Evolutionary conservation across 2,329 filamentous ascomycete genomes (phyloP), one percentile per base, ranked within the genome.

Genomic region (Triangularia setosa): DNA sequence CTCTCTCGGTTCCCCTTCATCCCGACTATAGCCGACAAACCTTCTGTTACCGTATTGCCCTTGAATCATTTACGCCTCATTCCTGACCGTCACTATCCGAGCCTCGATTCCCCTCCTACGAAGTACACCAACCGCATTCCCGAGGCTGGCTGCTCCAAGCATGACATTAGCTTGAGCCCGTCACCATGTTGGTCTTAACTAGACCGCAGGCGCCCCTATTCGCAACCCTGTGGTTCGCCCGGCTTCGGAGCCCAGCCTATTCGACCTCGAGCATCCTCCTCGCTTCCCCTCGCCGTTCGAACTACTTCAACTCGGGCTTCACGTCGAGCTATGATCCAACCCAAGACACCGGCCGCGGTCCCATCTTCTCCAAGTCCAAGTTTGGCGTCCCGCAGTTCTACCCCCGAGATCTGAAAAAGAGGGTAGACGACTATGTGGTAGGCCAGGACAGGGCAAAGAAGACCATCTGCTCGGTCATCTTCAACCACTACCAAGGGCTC

Each of bases 401-500:
- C 62, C 87, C 87, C 1, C 81, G 84, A 64, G 83, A 87, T 70
- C 82, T 99, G 71, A 97, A 98, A 81, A 88, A 92, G 73, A 90
- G 95, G 72, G 87, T 98, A 30, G 95, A 99, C 75, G 91, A 95
- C 74, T 99, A 96, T 75, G 94, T 99, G 1, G 94, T 99, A 3
- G 95, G 94, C 48, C 95, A 99, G 77, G 92, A 97, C 69, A 87
- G 92, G 65, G 93, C 95, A 16, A 95, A 99, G 82, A 96, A 96
- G 77, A 91, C 93, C 14, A 87, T 98, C 68, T 95, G 92, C 68
- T 90, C 94, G 3, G 93, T 94, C 6, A 91, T 99, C 27, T 97
- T 96, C 80, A 97, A 98, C 74, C 95, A 99, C 75, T 97, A 98
- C 74, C 92, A 97, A 77, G 87, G 91, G 56, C 85, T 97, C 65